Base-by-base conservation (phyloP, 352 stramenopile genomes). In the Globisporangium sylvaticum region DNA sequence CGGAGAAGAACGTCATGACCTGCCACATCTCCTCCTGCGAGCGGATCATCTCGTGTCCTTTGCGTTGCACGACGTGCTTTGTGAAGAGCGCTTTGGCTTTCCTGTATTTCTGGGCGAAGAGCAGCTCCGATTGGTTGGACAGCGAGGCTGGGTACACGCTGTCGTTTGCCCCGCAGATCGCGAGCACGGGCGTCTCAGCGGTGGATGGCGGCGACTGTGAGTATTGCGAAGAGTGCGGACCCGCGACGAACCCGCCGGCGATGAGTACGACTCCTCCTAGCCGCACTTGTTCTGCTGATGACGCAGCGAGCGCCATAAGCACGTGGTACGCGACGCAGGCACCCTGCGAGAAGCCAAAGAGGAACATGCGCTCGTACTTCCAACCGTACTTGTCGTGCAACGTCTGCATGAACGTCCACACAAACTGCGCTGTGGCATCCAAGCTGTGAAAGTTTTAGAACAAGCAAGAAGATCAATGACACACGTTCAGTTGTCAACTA, bases 301-400 rank as follows among this genome's bases (percentile, higher is more conserved):
- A 24, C 25, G 54, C 24, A 18, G 37, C 22, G 24, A 79, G 63
- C 27, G 77, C 85, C 69, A 83, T 78, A 9, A 78, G 72, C 62
- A 77, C 62, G 42, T 91, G 76, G 69, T 85, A 90, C 27, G 80
- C 81, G 14, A 90, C 77, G 44, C 77, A 87, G 2, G 81, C 83
- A 52, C 81, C 83, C 50, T 91, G 83, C 0, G 83, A 90, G 62
- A 88, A 90, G 1, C 73, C 83, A 34, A 91, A 84, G 37, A 91
- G 64, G 58, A 89, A 89, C 25, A 91, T 50, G 44, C 80, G 74
- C 24, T 84, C 75, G 46, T 77, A 77, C 10, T 55, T 71, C 83
- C 83, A 91, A 18, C 50, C 67, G 62, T 89, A 89, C 20, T 59
- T 31, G 37, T 79, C 63, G 24, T 83, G 80, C 24, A 91, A 72